phyloP scores from a whole-genome alignment of 2,329 filamentous ascomycete species.

The Ophiostoma perfectum region DNA sequence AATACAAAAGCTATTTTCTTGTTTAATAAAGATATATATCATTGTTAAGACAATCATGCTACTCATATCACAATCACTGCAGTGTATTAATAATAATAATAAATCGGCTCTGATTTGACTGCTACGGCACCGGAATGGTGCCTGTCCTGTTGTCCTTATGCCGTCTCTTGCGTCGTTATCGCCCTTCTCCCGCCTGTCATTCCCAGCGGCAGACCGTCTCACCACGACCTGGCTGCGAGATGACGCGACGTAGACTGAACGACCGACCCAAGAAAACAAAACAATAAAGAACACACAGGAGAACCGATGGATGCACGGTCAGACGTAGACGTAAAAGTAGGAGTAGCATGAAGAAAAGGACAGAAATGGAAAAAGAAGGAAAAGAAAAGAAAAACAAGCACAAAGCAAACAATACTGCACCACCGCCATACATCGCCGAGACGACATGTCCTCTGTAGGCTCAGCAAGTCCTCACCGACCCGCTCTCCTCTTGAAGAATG shows the following conservation, averaged over 20 bases:
- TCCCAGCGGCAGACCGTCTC: conserved; percentile 20
- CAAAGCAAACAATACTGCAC: background rate
- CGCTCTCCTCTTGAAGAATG: conserved; percentile 15
- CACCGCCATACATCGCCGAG: background rate
- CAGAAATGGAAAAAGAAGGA: background rate
- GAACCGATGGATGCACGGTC: background rate
- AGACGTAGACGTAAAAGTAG: too few species aligned
- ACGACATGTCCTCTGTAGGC: background rate
- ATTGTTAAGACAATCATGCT: too few species aligned
- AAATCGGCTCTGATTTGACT: background rate
- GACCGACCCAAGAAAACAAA: background rate
- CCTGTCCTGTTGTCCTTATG: background rate
- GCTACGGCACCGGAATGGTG: background rate
- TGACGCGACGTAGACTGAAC: too few species aligned
- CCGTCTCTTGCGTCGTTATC: background rate
- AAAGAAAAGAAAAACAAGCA: background rate
- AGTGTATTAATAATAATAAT: background rate
- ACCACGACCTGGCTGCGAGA: conserved; percentile 18
- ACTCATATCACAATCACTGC: background rate
- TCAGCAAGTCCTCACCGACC: conserved; percentile 23
- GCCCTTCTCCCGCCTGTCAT: background rate
- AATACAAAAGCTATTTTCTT: too few species aligned
- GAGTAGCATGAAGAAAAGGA: background rate
- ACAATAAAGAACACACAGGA: background rate
- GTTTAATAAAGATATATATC: too few species aligned